Percentiles rank a stretch among this genome's conserved stretches.
phyloP scores from a whole-genome alignment of 495 filamentous ascomycete species.

The Lindgomyces ingoldianus region DNA sequence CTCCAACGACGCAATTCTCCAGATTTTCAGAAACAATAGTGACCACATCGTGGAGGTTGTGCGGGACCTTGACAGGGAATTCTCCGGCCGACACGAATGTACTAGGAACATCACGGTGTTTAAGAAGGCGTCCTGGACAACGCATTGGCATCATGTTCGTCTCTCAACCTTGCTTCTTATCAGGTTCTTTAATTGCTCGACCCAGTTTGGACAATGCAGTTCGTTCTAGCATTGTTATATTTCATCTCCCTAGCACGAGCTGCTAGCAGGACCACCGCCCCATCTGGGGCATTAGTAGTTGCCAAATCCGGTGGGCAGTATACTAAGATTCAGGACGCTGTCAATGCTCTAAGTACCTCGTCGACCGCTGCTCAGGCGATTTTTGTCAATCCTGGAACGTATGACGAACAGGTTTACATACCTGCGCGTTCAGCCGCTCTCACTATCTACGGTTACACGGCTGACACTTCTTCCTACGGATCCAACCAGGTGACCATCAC shows the following conservation, averaged over 20 bases:
- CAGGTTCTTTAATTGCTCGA: neutral
- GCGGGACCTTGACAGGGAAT: neutral
- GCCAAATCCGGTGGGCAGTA: conserved; percentile 48
- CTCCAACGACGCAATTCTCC: neutral
- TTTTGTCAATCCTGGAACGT: conserved; percentile 57
- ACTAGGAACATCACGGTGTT: neutral
- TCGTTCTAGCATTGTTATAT: neutral
- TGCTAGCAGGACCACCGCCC: conserved; percentile 50
- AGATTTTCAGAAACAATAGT: neutral
- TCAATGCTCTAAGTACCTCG: conserved; percentile 44
- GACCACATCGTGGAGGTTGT: neutral
- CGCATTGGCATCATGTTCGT: neutral
- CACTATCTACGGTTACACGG: conserved; percentile 63
- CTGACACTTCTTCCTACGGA: conserved; percentile 55
- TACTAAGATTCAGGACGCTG: conserved; percentile 56
- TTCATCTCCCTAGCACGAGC: conserved; percentile 4
- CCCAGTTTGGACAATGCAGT: neutral
- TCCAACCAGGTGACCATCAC: conserved; percentile 62
- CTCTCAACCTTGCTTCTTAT: neutral
- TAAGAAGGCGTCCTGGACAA: neutral
- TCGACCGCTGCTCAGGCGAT: conserved; percentile 55
- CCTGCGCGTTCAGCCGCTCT: conserved; percentile 40
- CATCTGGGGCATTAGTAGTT: conserved; percentile 55
- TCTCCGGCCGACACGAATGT: neutral
- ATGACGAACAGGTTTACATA: conserved; percentile 45